phyloP scores from a whole-genome alignment of 108 stramenopile species.

The Bacterosira constricta region DNA sequence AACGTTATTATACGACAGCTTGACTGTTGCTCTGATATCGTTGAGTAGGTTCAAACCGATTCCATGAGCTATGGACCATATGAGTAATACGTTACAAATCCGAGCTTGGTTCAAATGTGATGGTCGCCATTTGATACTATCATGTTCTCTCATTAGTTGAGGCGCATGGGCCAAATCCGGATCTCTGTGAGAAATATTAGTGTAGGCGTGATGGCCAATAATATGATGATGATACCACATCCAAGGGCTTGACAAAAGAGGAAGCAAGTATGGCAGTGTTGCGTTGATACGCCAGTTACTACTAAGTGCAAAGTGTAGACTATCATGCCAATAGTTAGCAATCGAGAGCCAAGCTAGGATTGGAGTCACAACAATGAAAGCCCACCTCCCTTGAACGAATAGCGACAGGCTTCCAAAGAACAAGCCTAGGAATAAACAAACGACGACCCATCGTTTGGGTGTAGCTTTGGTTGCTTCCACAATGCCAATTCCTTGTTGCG shows the following conservation, averaged over 20 bases:
- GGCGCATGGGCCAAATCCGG: conserved; percentile 59
- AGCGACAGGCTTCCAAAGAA: conserved; percentile 40
- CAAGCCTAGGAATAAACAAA: conserved; percentile 12
- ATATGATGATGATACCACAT: conserved; percentile 62
- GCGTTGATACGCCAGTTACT: conserved; percentile 56
- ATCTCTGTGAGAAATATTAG: conserved; percentile 55
- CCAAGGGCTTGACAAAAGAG: conserved; percentile 46
- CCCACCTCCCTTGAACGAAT: conserved; percentile 36
- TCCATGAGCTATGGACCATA: conserved; percentile 50
- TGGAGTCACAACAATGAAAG: conserved; percentile 41
- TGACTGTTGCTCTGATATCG: conserved; percentile 46
- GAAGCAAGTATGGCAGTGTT: conserved; percentile 49
- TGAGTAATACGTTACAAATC: conserved; percentile 16
- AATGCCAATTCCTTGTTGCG: conserved; percentile 34
- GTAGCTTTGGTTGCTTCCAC: conserved; percentile 53
- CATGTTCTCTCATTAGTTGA: conserved; percentile 55
- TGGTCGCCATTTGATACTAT: conserved; percentile 48
- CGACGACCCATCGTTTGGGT: conserved; percentile 36
- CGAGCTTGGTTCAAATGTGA: conserved; percentile 37
- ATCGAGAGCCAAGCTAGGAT: conserved; percentile 42
- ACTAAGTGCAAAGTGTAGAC: conserved; percentile 46
- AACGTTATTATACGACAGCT: conserved; percentile 55
- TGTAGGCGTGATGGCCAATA: conserved; percentile 57
- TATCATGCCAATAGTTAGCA: conserved; percentile 59
- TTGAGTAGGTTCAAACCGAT: conserved; percentile 43